Conservation (phyloP, 768 basidiomycete species). For the Phanerodontia chrysosporium region DNA sequence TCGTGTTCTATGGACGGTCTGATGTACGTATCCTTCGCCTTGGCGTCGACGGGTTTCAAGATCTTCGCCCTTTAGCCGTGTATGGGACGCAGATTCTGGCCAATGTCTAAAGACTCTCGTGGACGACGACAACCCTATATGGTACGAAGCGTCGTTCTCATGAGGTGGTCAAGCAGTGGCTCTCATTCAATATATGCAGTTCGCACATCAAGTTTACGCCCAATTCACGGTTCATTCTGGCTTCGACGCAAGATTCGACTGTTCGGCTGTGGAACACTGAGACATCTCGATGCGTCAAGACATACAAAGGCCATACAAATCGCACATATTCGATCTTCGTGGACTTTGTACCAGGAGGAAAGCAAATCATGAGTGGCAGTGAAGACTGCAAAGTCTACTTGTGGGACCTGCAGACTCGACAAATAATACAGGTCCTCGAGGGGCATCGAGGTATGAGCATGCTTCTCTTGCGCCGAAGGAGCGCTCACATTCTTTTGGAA, state of each 20-base stretch:
- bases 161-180: not conserved
- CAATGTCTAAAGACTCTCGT: constrained; percentile 97
- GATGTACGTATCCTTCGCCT: constrained; percentile 55
- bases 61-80: constrained; percentile 53
- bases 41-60: not conserved
- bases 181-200: constrained; percentile 33
- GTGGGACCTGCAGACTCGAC: constrained; percentile 84
- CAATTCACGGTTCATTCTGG: constrained; percentile 85
- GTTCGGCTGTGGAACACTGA: constrained; percentile 95
- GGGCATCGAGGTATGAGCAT: constrained; percentile 68
- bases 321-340: constrained; percentile 78
- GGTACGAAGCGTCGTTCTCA: constrained; percentile 37
- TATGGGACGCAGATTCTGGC: constrained; percentile 96
- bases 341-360: constrained; percentile 58
- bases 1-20: constrained; percentile 96
- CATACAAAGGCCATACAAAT: constrained; percentile 83
- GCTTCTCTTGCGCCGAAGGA: constrained; percentile 20
- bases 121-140: constrained; percentile 94
- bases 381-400: constrained; percentile 87
- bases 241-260: constrained; percentile 91
- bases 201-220: constrained; percentile 90
- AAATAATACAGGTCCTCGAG: constrained; percentile 69
- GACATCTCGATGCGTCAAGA: constrained; percentile 87
- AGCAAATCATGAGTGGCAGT: constrained; percentile 81
- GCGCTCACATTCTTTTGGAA: constrained; percentile 14